A percentile compares a stretch with the other conserved stretches of the same genome.
phyloP scores from a whole-genome alignment of 2,329 filamentous ascomycete genomes.

The Teratosphaeria nubilosa region DNA sequence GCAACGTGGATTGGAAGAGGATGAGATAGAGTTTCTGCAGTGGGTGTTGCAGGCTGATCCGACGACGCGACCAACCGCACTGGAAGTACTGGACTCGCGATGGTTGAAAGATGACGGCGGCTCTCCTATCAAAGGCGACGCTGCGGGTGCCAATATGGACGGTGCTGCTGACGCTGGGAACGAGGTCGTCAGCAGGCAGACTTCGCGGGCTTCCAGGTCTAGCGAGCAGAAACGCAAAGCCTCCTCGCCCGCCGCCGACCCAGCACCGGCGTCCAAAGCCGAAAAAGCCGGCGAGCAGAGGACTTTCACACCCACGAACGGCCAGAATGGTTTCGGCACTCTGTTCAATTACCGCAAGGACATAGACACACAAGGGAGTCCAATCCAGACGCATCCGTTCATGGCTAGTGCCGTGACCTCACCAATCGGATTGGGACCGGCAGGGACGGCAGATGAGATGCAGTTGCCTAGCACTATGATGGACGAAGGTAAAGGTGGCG shows the following conservation, averaged over 20 bases:
- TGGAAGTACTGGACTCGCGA: constrained; percentile 12
- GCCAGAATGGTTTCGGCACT: neutral
- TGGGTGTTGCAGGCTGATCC: constrained; percentile 18
- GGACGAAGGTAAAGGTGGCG: neutral
- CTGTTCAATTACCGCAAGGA: neutral
- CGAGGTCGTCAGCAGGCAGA: neutral
- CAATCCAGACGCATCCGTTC: neutral
- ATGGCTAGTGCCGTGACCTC: neutral
- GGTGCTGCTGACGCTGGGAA: neutral
- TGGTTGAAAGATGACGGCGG: constrained; percentile 1
- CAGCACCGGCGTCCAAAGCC: neutral
- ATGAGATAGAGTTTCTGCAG: constrained; percentile 16
- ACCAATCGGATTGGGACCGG: neutral
- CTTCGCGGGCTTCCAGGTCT: neutral
- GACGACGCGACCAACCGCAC: constrained; percentile 14
- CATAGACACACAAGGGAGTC: neutral
- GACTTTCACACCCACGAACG: neutral
- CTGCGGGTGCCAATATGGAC: neutral
- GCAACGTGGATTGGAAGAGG: constrained; percentile 12
- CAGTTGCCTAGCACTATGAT: neutral
- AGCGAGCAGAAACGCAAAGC: neutral
- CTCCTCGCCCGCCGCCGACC: neutral
- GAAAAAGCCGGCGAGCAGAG: neutral
- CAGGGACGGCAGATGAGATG: neutral
- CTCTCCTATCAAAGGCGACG: neutral